Conservation (phyloP, 352 stramenopile genomes). For the Globisporangium acanthophoron region DNA sequence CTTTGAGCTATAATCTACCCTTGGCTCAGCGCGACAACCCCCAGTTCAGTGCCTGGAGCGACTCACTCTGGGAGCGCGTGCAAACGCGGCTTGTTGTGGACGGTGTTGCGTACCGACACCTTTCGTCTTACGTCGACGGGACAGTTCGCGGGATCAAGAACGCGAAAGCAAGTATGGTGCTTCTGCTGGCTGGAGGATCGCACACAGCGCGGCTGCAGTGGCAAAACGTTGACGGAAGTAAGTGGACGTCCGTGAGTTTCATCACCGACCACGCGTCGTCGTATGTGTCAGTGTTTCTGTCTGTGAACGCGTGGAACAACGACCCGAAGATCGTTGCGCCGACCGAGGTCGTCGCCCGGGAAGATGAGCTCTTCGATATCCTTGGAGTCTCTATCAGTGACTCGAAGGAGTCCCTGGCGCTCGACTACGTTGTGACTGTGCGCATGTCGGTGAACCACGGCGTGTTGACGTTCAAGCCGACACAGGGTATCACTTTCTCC, state of each 20-base stretch:
- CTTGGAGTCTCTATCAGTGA: constrained; percentile 39
- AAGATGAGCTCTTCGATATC: constrained; percentile 49
- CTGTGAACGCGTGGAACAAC: constrained; percentile 67
- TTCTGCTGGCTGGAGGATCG: constrained; percentile 43
- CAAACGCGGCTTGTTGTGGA: constrained; percentile 62
- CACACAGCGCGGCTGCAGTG: constrained; percentile 67
- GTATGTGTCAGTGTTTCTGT: constrained; percentile 66
- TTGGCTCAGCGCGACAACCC: constrained; percentile 71
- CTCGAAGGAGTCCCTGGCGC: constrained; percentile 34
- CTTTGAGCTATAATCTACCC: constrained; percentile 69
- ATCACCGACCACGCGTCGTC: constrained; percentile 61
- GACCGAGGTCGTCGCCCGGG: constrained; percentile 23
- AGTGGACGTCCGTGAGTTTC: constrained; percentile 65
- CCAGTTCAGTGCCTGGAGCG: constrained; percentile 44
- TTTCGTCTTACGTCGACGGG: constrained; percentile 64
- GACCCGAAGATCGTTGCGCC: constrained; percentile 46
- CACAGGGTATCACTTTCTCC: constrained; percentile 53
- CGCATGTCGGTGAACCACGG: constrained; percentile 52
- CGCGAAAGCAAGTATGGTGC: constrained; percentile 56
- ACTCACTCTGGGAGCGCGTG: constrained; percentile 44
- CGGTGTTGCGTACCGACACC: constrained; percentile 57
- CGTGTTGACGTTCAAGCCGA: constrained; percentile 43
- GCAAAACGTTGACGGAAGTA: constrained; percentile 67
- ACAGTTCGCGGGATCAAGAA: constrained; percentile 69
- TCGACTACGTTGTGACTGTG: constrained; percentile 61